Percentiles rank a stretch among this genome's conserved stretches.
Evolutionary conservation across 228 moss, liverwort and hornwort genomes (phyloP).

Genomic region (Sphagnum fallax): DNA sequence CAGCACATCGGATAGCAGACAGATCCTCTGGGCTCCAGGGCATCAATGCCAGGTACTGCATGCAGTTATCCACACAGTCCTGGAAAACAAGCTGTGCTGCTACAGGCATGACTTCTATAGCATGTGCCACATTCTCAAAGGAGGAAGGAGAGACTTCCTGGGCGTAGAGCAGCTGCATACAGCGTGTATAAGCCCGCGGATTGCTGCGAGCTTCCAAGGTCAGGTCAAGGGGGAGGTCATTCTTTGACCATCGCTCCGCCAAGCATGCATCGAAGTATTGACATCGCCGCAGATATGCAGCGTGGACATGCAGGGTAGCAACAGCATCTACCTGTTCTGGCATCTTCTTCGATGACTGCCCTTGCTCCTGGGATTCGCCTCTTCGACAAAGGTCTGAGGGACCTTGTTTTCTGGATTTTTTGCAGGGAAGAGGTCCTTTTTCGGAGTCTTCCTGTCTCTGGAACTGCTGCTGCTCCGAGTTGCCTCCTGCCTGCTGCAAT

Average conservation of each 20-base stretch:
- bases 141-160: slow-evolving; percentile 35
- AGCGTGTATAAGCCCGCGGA: slow-evolving; percentile 34
- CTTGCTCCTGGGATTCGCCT: slow-evolving; percentile 42
- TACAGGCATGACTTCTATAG: slow-evolving; percentile 43
- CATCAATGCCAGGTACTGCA: slow-evolving; percentile 51
- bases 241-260: slow-evolving; percentile 36
- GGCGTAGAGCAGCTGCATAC: slow-evolving; percentile 38
- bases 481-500: slow-evolving; percentile 19
- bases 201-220: slow-evolving; percentile 42
- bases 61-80: slow-evolving; percentile 45
- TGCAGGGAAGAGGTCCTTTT: slow-evolving; percentile 18
- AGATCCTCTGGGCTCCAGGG: slow-evolving; percentile 33
- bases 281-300: slow-evolving; percentile 34
- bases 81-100: slow-evolving; percentile 44
- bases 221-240: slow-evolving; percentile 39
- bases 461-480: slow-evolving; percentile 6
- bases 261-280: slow-evolving; percentile 43
- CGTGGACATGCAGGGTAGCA: slow-evolving; percentile 40
- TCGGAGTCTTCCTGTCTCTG: slow-evolving; percentile 17
- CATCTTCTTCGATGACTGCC: slow-evolving; percentile 35
- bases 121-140: slow-evolving; percentile 43
- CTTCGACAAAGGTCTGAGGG: slow-evolving; percentile 8
- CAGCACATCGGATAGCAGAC: slow-evolving; percentile 30
- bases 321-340: slow-evolving; percentile 24
- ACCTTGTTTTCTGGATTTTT: slow-evolving; percentile 34